A percentile compares a stretch with the other conserved stretches of the same genome.
phyloP scores from a whole-genome alignment of 306 rosid species.

The Hylodesmum podocarpum region DNA sequence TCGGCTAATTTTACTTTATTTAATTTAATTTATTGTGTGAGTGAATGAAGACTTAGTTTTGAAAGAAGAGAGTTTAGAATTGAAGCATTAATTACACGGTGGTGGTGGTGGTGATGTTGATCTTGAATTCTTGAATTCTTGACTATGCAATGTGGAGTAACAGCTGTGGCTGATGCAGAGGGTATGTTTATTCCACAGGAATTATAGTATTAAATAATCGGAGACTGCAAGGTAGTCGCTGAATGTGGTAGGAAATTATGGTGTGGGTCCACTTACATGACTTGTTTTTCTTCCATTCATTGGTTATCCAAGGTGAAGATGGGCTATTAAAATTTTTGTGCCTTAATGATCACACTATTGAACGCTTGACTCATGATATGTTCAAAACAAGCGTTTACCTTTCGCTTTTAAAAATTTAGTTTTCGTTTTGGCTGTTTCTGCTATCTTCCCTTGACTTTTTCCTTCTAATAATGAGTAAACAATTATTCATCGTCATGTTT shows the following conservation, averaged over 20 bases:
- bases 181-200: background rate
- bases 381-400: conserved; percentile 23
- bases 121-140: no score
- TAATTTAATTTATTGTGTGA: background rate
- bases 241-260: conserved; percentile 26
- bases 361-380: conserved; percentile 18
- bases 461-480: background rate
- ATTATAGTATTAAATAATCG: background rate
- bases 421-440: conserved; percentile 3
- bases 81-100: background rate
- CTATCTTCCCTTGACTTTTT: conserved; percentile 16
- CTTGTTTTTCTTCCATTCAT: conserved; percentile 15
- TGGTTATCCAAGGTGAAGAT: background rate
- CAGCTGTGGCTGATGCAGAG: background rate
- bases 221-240: conserved; percentile 5
- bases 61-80: background rate
- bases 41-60: background rate
- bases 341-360: conserved; percentile 29
- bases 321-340: conserved; percentile 16
- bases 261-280: conserved; percentile 30
- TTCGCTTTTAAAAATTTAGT: background rate
- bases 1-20: background rate
- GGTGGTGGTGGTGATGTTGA: background rate
- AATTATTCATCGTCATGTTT: background rate
- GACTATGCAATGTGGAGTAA: conserved; percentile 7